Conservation (phyloP, 179 eudicot genomes). For the Gypsophila paniculata region DNA sequence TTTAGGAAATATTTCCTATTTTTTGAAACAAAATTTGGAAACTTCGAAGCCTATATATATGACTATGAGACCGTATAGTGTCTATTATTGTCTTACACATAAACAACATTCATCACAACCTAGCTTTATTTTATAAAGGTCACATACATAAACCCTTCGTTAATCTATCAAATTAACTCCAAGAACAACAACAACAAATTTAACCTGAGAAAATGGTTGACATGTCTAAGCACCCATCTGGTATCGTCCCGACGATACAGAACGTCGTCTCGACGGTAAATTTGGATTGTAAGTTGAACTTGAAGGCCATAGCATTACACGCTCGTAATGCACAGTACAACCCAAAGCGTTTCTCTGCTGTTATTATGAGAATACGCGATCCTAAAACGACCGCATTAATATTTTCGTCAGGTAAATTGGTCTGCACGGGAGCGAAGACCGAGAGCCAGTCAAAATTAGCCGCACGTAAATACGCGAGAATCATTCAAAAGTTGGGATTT, state of each 20-base stretch:
- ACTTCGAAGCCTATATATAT: too few species aligned
- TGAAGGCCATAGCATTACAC: neutral
- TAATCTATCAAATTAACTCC: too few species aligned
- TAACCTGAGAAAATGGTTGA: too few species aligned
- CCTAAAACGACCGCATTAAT: neutral
- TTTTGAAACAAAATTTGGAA: too few species aligned
- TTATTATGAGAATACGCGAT: neutral
- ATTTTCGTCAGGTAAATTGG: neutral
- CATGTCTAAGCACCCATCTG: neutral
- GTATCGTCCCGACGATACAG: neutral
- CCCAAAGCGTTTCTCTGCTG: neutral
- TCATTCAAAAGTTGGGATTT: conserved; percentile 67
- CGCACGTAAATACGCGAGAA: neutral
- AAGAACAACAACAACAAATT: too few species aligned
- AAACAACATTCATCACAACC: too few species aligned
- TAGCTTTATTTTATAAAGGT: too few species aligned
- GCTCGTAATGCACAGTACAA: conserved; percentile 4
- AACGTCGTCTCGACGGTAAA: neutral
- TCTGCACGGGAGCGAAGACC: neutral
- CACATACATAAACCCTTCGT: too few species aligned
- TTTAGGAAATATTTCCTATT: too few species aligned
- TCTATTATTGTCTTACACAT: too few species aligned
- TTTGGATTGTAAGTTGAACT: neutral
- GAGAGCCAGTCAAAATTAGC: neutral
- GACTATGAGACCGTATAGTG: too few species aligned